Percentiles rank a stretch among this genome's conserved stretches.
Evolutionary conservation across 805 yeast genomes (phyloP).

Genomic region (Spathaspora sp.): DNA sequence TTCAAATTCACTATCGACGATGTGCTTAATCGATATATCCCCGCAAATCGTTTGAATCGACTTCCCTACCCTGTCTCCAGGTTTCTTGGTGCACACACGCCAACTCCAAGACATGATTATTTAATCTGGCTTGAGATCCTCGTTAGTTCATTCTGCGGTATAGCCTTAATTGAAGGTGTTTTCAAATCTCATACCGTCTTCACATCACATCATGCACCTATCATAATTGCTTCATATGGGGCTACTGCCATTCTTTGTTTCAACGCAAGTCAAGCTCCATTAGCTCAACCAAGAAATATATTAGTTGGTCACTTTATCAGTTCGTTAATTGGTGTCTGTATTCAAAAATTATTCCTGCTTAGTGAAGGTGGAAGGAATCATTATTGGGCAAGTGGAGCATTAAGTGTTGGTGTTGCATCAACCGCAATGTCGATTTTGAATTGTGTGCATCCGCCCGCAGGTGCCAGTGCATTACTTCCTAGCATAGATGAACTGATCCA

Average conservation of each 20-base stretch:
- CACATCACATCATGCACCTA: constrained; percentile 40
- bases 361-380: constrained; percentile 39
- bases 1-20: constrained; percentile 38
- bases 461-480: constrained; percentile 65
- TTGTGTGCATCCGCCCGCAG: constrained; percentile 70
- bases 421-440: constrained; percentile 51
- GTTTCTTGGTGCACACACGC: constrained; percentile 36
- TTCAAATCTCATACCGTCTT: constrained; percentile 40
- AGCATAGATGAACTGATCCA: constrained; percentile 43
- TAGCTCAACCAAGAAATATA: constrained; percentile 63
- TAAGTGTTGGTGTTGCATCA: constrained; percentile 52
- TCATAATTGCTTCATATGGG: constrained; percentile 54
- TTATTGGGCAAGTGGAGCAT: constrained; percentile 56
- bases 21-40: constrained; percentile 22
- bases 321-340: constrained; percentile 50
- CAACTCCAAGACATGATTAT: constrained; percentile 31
- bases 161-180: constrained; percentile 43
- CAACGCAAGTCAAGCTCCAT: constrained; percentile 52
- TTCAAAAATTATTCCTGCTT: constrained; percentile 51
- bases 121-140: constrained; percentile 45
- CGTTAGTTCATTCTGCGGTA: constrained; percentile 44
- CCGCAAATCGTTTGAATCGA: constrained; percentile 19
- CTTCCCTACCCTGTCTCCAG: constrained; percentile 34
- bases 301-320: constrained; percentile 54
- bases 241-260: constrained; percentile 61